Conservation (phyloP, 805 yeast species). For the Diddensiella caesifluorescens region DNA sequence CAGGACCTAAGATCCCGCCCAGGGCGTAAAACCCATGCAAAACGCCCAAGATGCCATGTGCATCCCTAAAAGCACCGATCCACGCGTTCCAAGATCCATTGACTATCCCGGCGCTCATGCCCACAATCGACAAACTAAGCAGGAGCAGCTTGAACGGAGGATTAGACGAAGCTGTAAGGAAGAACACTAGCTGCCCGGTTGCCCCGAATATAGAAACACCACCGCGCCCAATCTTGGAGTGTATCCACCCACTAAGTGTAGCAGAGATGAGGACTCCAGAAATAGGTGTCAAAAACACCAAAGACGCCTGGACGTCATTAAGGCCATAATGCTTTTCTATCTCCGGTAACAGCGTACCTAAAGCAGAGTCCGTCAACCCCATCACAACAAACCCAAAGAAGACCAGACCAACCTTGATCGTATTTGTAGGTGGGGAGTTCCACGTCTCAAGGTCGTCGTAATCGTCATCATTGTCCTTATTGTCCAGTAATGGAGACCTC, state of each 20-base stretch:
- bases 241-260: slow-evolving; percentile 40
- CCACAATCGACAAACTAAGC: slow-evolving; percentile 37
- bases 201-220: slow-evolving; percentile 41
- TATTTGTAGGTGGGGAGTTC: slow-evolving; percentile 18
- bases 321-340: slow-evolving; percentile 45
- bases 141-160: slow-evolving; percentile 42
- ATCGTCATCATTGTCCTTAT: slow-evolving; percentile 1
- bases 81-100: slow-evolving; percentile 55
- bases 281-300: slow-evolving; percentile 47
- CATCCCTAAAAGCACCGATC: slow-evolving; percentile 43
- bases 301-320: slow-evolving; percentile 44
- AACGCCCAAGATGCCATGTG: slow-evolving; percentile 54
- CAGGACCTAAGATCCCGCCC: slow-evolving; percentile 67
- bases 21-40: slow-evolving; percentile 66
- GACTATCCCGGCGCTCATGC: slow-evolving; percentile 51
- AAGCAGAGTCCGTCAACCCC: slow-evolving; percentile 56
- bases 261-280: slow-evolving; percentile 53
- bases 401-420: slow-evolving; percentile 13
- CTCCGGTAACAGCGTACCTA: slow-evolving; percentile 57
- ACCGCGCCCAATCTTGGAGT: slow-evolving; percentile 41
- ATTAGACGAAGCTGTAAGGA: slow-evolving; percentile 34
- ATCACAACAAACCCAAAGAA: slow-evolving; percentile 38
- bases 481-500: not conserved
- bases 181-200: slow-evolving; percentile 35
- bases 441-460: slow-evolving; percentile 11